phyloP scores from a whole-genome alignment of 2,329 filamentous ascomycete genomes.

The Bipolaris cookei region DNA sequence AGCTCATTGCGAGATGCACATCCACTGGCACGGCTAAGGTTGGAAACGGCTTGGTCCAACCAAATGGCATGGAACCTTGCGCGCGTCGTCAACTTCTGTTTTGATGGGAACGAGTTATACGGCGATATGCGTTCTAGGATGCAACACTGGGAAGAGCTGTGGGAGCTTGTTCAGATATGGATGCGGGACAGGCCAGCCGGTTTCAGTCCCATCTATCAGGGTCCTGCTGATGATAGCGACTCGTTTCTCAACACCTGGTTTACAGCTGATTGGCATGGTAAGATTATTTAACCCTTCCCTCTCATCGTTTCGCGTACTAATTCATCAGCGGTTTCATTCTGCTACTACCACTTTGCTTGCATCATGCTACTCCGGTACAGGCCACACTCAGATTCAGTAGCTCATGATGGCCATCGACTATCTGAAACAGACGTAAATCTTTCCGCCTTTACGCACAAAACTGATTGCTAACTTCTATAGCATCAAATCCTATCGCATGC shows the following conservation, averaged over 20 bases:
- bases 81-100: conserved; percentile 40
- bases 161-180: conserved; percentile 36
- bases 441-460: not conserved
- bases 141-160: conserved; percentile 32
- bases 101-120: conserved; percentile 24
- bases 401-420: conserved; percentile 26
- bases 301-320: not conserved
- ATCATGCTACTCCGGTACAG: conserved; percentile 41
- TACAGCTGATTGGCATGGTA: conserved; percentile 44
- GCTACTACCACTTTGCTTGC: conserved; percentile 38
- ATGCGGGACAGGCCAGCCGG: conserved; percentile 27
- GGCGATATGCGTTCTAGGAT: conserved; percentile 19
- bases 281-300: not conserved
- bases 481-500: conserved; percentile 34
- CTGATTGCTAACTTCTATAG: conserved; percentile 15
- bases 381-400: conserved; percentile 37
- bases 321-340: conserved; percentile 32
- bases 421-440: conserved; percentile 32
- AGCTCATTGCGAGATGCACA: conserved; percentile 31
- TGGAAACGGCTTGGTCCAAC: conserved; percentile 44
- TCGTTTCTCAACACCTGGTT: conserved; percentile 38
- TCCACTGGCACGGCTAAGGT: conserved; percentile 31
- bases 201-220: conserved; percentile 41
- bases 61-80: conserved; percentile 45
- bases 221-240: conserved; percentile 16